Conservation (phyloP, 2,329 filamentous ascomycete genomes). For the Magnaporthiopsis incrustans region DNA sequence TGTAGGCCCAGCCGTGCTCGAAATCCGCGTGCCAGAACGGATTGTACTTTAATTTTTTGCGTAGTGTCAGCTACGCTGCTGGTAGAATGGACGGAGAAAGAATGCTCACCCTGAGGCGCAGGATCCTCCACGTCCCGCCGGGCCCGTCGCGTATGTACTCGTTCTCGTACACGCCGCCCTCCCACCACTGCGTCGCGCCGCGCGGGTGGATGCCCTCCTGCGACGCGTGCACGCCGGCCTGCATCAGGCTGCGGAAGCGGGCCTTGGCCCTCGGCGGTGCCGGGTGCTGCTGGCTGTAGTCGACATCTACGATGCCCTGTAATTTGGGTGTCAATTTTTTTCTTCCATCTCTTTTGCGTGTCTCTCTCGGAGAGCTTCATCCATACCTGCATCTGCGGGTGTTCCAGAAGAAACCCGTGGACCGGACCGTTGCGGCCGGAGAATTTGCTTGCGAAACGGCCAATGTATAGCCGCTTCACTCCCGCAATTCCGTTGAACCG, state of each 20-base stretch:
- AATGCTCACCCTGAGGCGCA: constrained; percentile 30
- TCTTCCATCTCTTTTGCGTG: too few species aligned
- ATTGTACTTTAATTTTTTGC: constrained; percentile 31
- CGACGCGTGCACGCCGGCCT: constrained; percentile 43
- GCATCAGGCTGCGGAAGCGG: constrained; percentile 47
- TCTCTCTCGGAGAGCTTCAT: too few species aligned
- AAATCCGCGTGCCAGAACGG: constrained; percentile 50
- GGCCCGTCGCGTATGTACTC: constrained; percentile 45
- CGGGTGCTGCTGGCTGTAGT: constrained; percentile 22
- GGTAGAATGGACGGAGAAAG: too few species aligned
- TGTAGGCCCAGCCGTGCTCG: constrained; percentile 45
- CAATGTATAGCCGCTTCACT: constrained; percentile 42
- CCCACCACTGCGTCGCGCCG: constrained; percentile 49
- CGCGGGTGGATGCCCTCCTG: constrained; percentile 41
- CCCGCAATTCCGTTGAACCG: constrained; percentile 44
- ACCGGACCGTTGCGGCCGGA: constrained; percentile 48
- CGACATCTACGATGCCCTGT: constrained; percentile 47
- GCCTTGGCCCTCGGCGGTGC: constrained; percentile 29
- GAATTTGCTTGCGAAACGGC: constrained; percentile 41
- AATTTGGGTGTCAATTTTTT: constrained; percentile 18
- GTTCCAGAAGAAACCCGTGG: constrained; percentile 47
- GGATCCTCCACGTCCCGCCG: constrained; percentile 42
- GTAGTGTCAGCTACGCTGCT: too few species aligned
- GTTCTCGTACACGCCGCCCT: constrained; percentile 50
- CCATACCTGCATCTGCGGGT: constrained; percentile 31